Conservation (phyloP, 164 flowering plant species). For the Santalum album region DNA sequence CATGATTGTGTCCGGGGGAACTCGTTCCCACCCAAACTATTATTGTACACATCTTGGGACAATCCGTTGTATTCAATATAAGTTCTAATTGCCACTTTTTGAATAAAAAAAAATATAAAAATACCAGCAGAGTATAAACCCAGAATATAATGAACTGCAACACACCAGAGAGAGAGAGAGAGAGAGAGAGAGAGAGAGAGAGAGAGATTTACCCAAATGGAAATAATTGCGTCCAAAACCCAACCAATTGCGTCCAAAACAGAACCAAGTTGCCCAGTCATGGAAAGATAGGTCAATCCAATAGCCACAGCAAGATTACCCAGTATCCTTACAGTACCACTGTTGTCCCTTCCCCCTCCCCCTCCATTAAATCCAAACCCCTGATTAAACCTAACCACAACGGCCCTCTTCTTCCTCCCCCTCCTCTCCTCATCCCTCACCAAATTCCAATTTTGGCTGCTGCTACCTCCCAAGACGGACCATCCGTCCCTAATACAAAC, state of each 20-base stretch:
- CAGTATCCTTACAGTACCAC: slow-evolving; percentile 46
- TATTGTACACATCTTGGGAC: too few species aligned
- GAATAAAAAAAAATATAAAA: too few species aligned
- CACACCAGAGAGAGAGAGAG: not conserved
- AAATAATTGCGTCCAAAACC: slow-evolving; percentile 88
- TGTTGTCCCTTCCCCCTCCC: slow-evolving; percentile 35
- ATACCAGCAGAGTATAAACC: not conserved
- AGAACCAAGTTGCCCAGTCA: slow-evolving; percentile 93
- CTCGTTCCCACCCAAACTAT: too few species aligned
- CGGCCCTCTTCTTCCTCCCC: slow-evolving; percentile 34
- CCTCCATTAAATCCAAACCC: slow-evolving; percentile 60
- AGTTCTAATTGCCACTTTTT: too few species aligned
- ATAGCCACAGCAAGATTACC: slow-evolving; percentile 81
- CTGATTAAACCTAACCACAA: slow-evolving; percentile 44
- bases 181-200: slow-evolving; percentile 7
- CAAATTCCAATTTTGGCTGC: slow-evolving; percentile 28
- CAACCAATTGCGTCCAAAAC: slow-evolving; percentile 89
- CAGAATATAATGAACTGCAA: not conserved
- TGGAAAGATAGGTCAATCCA: slow-evolving; percentile 72
- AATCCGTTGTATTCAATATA: too few species aligned
- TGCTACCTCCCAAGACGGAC: slow-evolving; percentile 15
- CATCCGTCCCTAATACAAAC: slow-evolving; percentile 13
- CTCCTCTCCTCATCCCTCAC: slow-evolving; percentile 17
- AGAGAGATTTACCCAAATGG: slow-evolving; percentile 61
- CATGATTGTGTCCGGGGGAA: too few species aligned